phyloP scores from a whole-genome alignment of 2,329 filamentous ascomycete genomes.

The Diaporthe australafricana region DNA sequence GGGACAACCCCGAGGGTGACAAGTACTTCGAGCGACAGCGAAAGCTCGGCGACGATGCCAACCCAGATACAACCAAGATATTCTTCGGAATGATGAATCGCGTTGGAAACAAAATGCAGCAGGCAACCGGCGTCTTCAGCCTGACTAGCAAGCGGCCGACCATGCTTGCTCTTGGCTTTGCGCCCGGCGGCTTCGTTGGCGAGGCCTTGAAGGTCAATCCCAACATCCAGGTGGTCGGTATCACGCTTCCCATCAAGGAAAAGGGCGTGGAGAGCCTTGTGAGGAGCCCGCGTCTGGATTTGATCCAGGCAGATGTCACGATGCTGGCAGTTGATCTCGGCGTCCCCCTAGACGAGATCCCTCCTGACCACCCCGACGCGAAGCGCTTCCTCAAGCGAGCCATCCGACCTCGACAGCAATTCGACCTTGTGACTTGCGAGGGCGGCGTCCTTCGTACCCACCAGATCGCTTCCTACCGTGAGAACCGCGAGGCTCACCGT shows the following conservation, averaged over 20 bases:
- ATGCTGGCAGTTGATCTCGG: slow-evolving; percentile 63
- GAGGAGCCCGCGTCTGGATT: slow-evolving; percentile 4
- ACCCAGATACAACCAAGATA: slow-evolving; percentile 35
- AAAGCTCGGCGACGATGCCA: slow-evolving; percentile 48
- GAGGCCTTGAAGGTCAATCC: slow-evolving; percentile 51
- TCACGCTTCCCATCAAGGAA: slow-evolving; percentile 24
- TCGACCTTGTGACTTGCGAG: slow-evolving; percentile 60
- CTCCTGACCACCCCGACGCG: slow-evolving; percentile 48
- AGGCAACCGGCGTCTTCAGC: slow-evolving; percentile 46
- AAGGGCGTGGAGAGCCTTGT: slow-evolving; percentile 31
- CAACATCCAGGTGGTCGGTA: slow-evolving; percentile 44
- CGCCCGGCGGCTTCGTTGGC: slow-evolving; percentile 63
- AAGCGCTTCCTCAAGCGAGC: slow-evolving; percentile 42
- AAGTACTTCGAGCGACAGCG: slow-evolving; percentile 55
- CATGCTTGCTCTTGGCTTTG: slow-evolving; percentile 67
- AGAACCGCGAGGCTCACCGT: slow-evolving; percentile 50
- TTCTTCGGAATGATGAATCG: slow-evolving; percentile 57
- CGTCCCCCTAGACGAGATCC: slow-evolving; percentile 42
- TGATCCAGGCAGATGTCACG: slow-evolving; percentile 56
- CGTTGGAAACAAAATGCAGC: slow-evolving; percentile 57
- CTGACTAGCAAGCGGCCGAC: slow-evolving; percentile 37
- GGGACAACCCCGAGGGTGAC: slow-evolving; percentile 57
- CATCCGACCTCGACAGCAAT: slow-evolving; percentile 54
- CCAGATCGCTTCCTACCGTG: slow-evolving; percentile 46
- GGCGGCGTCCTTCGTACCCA: slow-evolving; percentile 59